Percentiles rank a stretch among this genome's conserved stretches.
Conservation (phyloP, 2,329 filamentous ascomycete genomes). For the Pyrenophora seminiperda region DNA sequence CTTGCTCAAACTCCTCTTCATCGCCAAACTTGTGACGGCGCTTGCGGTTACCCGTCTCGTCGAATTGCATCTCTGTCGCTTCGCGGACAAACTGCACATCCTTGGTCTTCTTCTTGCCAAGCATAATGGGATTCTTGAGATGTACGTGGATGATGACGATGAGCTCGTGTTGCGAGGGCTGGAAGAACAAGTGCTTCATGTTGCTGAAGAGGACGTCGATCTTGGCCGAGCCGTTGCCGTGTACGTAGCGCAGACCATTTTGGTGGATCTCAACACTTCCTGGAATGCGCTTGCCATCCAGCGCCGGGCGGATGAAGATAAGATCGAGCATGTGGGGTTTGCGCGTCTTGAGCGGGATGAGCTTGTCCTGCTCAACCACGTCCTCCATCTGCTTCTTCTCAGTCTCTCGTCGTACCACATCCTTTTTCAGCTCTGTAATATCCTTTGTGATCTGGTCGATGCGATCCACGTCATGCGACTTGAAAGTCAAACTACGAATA, state of each 20-base stretch:
- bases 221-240: conserved; percentile 75
- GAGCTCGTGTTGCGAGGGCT: conserved; percentile 92
- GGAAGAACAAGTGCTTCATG: conserved; percentile 98
- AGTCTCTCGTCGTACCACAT: conserved; percentile 87
- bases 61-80: conserved; percentile 97
- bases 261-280: conserved; percentile 98
- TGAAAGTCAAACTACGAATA: conserved; percentile 91
- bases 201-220: conserved; percentile 98
- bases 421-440: conserved; percentile 95
- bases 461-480: conserved; percentile 84
- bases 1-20: conserved; percentile 97
- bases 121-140: conserved; percentile 95
- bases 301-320: conserved; percentile 90
- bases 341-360: conserved; percentile 91
- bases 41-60: conserved; percentile 97
- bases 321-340: conserved; percentile 89
- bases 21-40: conserved; percentile 97
- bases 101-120: conserved; percentile 98
- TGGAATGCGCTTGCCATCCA: conserved; percentile 95
- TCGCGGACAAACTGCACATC: conserved; percentile 98
- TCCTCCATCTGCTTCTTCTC: conserved; percentile 99
- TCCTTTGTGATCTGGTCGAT: conserved; percentile 90
- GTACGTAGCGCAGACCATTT: conserved; percentile 93
- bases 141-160: conserved; percentile 99
- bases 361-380: conserved; percentile 97